Base-by-base conservation (phyloP, 2,329 filamentous ascomycete genomes). In the Teratosphaeria gauchensis region DNA sequence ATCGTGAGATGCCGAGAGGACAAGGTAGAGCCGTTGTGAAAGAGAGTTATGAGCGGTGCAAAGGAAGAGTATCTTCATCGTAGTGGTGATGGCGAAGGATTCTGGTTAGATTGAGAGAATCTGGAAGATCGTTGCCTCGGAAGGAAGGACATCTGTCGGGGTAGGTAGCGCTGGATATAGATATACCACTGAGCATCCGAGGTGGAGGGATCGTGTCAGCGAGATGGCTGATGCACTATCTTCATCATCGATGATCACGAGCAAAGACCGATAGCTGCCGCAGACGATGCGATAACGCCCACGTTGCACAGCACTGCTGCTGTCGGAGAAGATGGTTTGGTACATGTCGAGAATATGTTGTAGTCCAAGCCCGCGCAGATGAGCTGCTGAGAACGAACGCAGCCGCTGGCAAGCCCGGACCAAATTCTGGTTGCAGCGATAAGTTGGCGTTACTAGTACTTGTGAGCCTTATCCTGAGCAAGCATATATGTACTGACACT, bases 21-120 rank as follows among this genome's bases (percentile, higher is more conserved):
- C 69, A 21, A 76, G 66, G 58, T 70, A 74, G 8, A 76, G 66
- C 24, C 72, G 69, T 61, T 76, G 75, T 5, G 75, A 77, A 5
- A 77, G 67, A 9, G 75, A 76, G 58, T 76, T 77, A 66, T 76
- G 74, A n/a, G 75, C 75, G 4, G 75, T 77, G 62, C 75, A 76
- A n/a, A 77, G 66, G 59, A 77, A 76, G 56, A 77, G 72, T 51
- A 76, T 74, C 65, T 71, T 72, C 72, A 76, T 74, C 8, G 30
- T 63, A 46, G 21, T 48, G n/a, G 19, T 8, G 6, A 19, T 21
- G 16, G 1, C 19, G 19, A 9, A n/a, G 9, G 19, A n/a, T 21
- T 48, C 28, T 42, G 14, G 24, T 52, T 42, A 14, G 14, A 48
- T 24, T 16, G 7, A 14, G 51, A 38, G 35, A 19, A 8, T 48